These are phyloP conservation scores for Parsonsia alboflavescens DNA, from an alignment of 257 asterid genomes.

Conservation along the genomic window DNA sequence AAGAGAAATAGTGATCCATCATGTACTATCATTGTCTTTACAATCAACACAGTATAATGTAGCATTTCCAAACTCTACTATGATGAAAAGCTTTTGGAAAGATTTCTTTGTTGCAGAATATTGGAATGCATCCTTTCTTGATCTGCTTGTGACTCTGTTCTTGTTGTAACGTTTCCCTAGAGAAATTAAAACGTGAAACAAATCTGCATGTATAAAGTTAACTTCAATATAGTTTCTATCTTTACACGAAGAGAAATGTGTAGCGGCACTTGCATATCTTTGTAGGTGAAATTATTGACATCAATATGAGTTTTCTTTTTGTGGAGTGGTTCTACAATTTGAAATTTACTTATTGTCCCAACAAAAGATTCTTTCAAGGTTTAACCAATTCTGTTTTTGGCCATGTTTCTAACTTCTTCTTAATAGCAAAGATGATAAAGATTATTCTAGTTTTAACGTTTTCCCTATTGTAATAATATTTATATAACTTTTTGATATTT, in stretches of 20 bases:
- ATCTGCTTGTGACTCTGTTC: background rate
- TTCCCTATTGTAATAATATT: no score
- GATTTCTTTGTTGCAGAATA: background rate
- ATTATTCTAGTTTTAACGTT: no score
- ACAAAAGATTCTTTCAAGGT: no score
- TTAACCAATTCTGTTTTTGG: background rate
- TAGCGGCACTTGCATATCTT: background rate
- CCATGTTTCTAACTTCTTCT: background rate
- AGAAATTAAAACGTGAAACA: background rate
- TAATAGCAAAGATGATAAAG: no score
- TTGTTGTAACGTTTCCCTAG: background rate
- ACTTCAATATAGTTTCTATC: background rate
- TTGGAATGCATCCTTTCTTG: background rate
- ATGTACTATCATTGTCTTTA: background rate
- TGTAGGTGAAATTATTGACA: background rate
- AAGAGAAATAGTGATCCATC: no score
- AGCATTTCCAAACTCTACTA: background rate
- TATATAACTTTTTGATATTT: no score
- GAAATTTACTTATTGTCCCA: background rate
- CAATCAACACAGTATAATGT: background rate
- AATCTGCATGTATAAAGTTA: background rate
- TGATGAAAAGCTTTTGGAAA: background rate
- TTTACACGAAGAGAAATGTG: background rate
- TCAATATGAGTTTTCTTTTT: background rate
- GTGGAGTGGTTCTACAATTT: background rate